These are phyloP conservation scores for Cutaneotrichosporon sp. DNA, from an alignment of 1,284 basidiomycete species.

Conservation along the genomic window DNA sequence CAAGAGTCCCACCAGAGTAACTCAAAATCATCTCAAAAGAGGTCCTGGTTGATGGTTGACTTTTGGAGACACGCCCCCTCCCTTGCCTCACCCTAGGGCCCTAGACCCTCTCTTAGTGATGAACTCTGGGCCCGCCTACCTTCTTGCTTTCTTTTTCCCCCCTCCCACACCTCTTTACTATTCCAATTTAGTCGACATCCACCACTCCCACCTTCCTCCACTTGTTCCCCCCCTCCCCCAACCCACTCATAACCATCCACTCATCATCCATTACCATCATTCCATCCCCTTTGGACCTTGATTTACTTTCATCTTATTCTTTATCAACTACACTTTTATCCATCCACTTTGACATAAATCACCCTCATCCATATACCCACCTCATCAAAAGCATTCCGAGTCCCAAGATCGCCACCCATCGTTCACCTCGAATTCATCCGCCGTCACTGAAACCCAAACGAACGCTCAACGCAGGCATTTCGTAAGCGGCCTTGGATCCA, in stretches of 20 bases:
- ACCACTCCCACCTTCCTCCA: background rate
- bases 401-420: background rate
- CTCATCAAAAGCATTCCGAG: background rate
- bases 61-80: no score
- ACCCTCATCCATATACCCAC: background rate
- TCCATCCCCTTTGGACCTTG: background rate
- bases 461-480: background rate
- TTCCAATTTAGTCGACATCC: background rate
- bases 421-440: background rate
- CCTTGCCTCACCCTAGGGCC: no score
- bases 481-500: conserved; percentile 13
- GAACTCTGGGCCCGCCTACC: background rate
- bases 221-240: background rate
- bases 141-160: conserved; percentile 12
- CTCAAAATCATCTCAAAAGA: no score
- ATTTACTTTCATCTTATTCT: background rate
- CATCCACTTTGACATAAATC: background rate
- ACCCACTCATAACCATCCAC: background rate
- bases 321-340: background rate
- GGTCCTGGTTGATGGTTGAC: no score
- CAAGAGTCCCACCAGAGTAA: no score
- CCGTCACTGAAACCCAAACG: background rate
- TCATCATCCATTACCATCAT: background rate
- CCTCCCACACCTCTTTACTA: background rate
- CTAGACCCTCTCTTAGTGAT: no score